Evolutionary conservation across 306 rosid species (phyloP), one percentile per base, ranked within the genome.

Genomic region (Crotalaria pallida): DNA sequence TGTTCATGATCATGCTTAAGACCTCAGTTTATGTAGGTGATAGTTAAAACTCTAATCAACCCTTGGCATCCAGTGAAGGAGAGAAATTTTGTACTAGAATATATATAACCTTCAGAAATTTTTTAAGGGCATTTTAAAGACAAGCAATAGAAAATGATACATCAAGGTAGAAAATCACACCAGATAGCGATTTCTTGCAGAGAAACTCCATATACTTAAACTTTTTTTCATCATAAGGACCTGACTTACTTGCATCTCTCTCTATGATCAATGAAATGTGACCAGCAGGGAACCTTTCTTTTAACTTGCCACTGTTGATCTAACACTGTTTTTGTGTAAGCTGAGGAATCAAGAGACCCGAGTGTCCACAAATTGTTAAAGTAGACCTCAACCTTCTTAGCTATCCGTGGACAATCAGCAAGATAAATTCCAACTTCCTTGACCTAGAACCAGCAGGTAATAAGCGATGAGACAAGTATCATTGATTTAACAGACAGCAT

Each of bases 231-330:
- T 55, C 44, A 47, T 8, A 43, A 72, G 66, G 50, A 18, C 41
- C 59, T 34, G 44, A 79, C 94, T 72, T 83, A 91, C 97, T 84
- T 84, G 83, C 98, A 94, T 59, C 94, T 84, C 67, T 70, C 66
- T 74, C 48, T 72, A 10, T 64, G 72, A 51, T 84, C 81, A 75
- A 88, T 16, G 62, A 90, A 88, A 79, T 86, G 92, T 2, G 98
- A 94, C 98, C 98, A 88, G 84, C 97, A 90, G 78, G 97, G 97
- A 83, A 94, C 92, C 84, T 82, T 81, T 78, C 98, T 84, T 27
- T 81, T 63, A 55, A 76, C 67, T 85, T 90, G 97, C 98, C 98
- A 94, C 60, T 90, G 90, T 24, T 82, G 84, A 81, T 94, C 97
- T 6, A 80, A 66, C 62, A 87, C 77, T 21, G 74, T 84, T 83